Evolutionary conservation across 2,329 filamentous ascomycete species (phyloP).

Genomic region (Calonectria hongkongensis): DNA sequence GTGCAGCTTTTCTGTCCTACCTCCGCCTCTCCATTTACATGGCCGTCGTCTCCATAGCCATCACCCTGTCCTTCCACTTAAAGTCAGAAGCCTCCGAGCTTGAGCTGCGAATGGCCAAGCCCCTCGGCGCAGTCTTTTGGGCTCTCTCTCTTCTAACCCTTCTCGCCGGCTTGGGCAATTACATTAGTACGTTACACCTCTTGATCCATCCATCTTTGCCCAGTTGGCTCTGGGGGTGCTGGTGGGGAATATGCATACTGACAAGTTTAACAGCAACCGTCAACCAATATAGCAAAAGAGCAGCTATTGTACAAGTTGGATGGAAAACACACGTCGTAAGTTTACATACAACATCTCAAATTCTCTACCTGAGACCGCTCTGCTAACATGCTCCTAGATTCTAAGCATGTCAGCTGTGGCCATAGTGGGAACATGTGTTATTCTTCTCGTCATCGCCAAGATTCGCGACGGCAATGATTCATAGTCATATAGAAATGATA

Average conservation of each 20-base stretch:
- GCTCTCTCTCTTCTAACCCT: constrained; percentile 85
- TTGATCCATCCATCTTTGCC: neutral
- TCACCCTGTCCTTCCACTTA: constrained; percentile 94
- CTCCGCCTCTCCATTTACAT: constrained; percentile 93
- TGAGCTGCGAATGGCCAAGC: constrained; percentile 86
- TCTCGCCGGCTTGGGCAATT: constrained; percentile 86
- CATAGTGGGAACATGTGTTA: constrained; percentile 79
- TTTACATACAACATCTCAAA: constrained; percentile 22
- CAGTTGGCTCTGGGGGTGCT: too few species aligned
- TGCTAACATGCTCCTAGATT: constrained; percentile 64
- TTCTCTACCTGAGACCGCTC: too few species aligned
- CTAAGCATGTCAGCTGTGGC: constrained; percentile 76
- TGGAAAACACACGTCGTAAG: constrained; percentile 91
- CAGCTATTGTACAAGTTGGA: constrained; percentile 92
- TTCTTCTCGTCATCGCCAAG: constrained; percentile 74
- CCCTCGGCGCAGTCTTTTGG: constrained; percentile 94
- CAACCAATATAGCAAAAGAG: constrained; percentile 85
- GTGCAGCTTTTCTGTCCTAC: constrained; percentile 87
- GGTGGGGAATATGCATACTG: neutral
- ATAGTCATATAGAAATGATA: constrained; percentile 16
- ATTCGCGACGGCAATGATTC: constrained; percentile 46
- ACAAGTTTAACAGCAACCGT: constrained; percentile 72
- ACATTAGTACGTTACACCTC: constrained; percentile 76
- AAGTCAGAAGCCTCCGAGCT: constrained; percentile 81
- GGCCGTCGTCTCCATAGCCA: constrained; percentile 90